Base-by-base conservation (phyloP, 441 rosid species). In the Melastoma candidum region DNA sequence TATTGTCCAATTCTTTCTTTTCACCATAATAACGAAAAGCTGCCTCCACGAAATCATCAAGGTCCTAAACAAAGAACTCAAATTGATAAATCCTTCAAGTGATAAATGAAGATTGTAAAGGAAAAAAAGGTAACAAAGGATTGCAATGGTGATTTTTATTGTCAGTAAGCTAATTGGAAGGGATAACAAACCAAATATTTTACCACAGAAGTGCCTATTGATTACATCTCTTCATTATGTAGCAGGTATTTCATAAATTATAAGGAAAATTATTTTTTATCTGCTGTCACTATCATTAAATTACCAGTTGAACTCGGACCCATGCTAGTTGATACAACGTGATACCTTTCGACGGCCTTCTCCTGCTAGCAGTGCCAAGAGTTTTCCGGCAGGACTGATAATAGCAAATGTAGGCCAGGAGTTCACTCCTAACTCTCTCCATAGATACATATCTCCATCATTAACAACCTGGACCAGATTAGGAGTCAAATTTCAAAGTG, bases 391-490 rank as follows among this genome's bases (percentile, higher is more conserved):
- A 64, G 98, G 98, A 48, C 92, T 94, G 47, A 88, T 73, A 61
- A 92, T 58, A 63, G 83, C 84, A 79, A 85, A 92, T 60, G 98
- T 92, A 45, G 98, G 97, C 98, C 98, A 92, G 36, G 97, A 92
- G 73, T 73, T 92, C 56, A 92, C 63, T 36, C 98, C 98, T 27
- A 92, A 80, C 74, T 88, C 89, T 68, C 77, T 79, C 98, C 97
- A 92, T 68, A 92, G 13, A 44, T 75, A 70, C 98, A 88, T 92
- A 48, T 92, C 97, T 61, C 97, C 97, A 67, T 92, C 97, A 53
- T 88, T 92, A 59, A 92, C 95, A 65, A 92, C 97, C 98, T 92
- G 71, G n/a, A 63, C 22, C 22, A 17, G 22, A 17, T 17, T 17
- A 17, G 22, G 55, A 59, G 63, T 56, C 49, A 52, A 60, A 58